Evolutionary conservation across 2,329 filamentous ascomycete species (phyloP).

Genomic region (Botryosphaeria dothidea): DNA sequence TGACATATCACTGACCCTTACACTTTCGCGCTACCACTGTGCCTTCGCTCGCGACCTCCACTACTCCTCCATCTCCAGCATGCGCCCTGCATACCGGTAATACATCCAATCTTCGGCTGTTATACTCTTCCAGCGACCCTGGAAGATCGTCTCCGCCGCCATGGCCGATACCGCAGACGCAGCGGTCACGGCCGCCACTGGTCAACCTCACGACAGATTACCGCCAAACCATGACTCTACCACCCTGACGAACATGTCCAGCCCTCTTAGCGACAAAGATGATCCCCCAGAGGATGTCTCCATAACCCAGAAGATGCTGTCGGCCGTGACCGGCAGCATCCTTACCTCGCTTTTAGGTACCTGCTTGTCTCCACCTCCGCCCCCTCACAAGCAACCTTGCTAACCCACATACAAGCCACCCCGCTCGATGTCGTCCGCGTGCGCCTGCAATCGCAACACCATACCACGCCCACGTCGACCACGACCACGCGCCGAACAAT

Average conservation of each 20-base stretch:
- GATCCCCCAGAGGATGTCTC: constrained; percentile 63
- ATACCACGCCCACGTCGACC: constrained; percentile 44
- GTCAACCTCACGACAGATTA: constrained; percentile 42
- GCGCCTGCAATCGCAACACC: constrained; percentile 82
- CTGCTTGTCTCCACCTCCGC: constrained; percentile 27
- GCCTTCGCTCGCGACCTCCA: not conserved
- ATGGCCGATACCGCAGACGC: constrained; percentile 21
- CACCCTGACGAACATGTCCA: constrained; percentile 27
- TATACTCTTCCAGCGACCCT: not conserved
- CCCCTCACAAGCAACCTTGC: not conserved
- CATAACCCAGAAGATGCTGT: constrained; percentile 88
- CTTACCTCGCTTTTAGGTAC: constrained; percentile 85
- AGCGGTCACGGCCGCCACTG: constrained; percentile 6
- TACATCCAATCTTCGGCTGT: not conserved
- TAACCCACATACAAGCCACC: constrained; percentile 65
- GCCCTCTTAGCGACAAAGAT: constrained; percentile 36
- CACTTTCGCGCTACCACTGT: not conserved
- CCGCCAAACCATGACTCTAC: constrained; percentile 1
- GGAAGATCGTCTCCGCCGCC: constrained; percentile 4
- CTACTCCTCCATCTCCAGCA: not conserved
- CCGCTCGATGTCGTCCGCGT: constrained; percentile 96
- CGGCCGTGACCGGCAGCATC: constrained; percentile 86
- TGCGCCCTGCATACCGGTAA: constrained; percentile 10
- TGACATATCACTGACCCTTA: constrained; percentile 4
- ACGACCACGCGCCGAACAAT: constrained; percentile 41